Conservation (phyloP, 306 rosid genomes). For the Begonia fuchsioides region DNA sequence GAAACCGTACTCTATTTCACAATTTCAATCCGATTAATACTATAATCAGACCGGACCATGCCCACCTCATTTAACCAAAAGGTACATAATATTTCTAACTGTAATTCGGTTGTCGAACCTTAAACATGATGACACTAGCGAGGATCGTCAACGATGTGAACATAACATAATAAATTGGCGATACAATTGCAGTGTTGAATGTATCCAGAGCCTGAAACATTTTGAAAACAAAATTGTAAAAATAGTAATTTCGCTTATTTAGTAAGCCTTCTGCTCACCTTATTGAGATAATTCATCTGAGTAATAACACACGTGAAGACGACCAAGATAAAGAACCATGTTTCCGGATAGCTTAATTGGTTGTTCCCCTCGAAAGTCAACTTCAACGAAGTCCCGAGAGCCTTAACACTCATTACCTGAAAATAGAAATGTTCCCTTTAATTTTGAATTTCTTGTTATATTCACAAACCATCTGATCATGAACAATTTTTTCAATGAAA, state of each 20-base stretch:
- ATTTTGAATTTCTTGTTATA: too few species aligned
- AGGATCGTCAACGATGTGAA: constrained; percentile 68
- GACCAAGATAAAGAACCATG: constrained; percentile 74
- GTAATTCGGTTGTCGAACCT: constrained; percentile 24
- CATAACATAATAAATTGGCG: constrained; percentile 84
- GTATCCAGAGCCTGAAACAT: constrained; percentile 83
- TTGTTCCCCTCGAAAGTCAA: constrained; percentile 80
- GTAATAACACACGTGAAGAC: constrained; percentile 51
- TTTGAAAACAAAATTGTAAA: neutral
- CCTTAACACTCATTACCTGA: constrained; percentile 96
- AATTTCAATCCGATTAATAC: too few species aligned
- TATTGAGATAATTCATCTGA: constrained; percentile 82
- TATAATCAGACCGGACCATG: too few species aligned
- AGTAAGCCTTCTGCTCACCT: constrained; percentile 29
- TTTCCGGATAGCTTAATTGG: constrained; percentile 54
- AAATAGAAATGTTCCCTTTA: neutral
- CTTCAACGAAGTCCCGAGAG: constrained; percentile 79
- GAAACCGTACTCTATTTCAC: too few species aligned
- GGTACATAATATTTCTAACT: too few species aligned
- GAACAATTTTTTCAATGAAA: too few species aligned
- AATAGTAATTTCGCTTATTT: neutral
- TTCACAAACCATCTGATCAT: too few species aligned
- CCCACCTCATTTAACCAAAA: too few species aligned
- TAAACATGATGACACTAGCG: constrained; percentile 82
- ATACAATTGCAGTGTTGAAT: constrained; percentile 76